Conservation (phyloP, 306 rosid genomes). For the Cucumis hystrix region DNA sequence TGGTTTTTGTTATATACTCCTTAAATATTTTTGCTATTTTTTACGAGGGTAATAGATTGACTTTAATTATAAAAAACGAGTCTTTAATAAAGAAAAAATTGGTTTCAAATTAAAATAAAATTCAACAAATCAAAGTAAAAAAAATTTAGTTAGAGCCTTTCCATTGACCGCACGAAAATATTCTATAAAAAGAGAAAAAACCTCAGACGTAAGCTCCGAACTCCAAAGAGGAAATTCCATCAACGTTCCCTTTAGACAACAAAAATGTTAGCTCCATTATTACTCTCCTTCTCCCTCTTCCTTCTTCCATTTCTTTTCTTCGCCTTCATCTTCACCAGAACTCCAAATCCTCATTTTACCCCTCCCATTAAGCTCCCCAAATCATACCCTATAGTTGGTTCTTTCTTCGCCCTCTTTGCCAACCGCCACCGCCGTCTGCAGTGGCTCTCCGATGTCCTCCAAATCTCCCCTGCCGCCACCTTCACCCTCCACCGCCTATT, state of each 20-base stretch:
- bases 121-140: too few relatives aligned
- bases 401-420: conserved; percentile 17
- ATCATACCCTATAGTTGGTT: conserved; percentile 47
- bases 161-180: too few relatives aligned
- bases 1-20: too few relatives aligned
- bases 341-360: neutral
- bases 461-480: conserved; percentile 34
- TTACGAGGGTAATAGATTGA: too few relatives aligned
- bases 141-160: too few relatives aligned
- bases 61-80: too few relatives aligned
- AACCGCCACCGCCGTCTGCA: conserved; percentile 28
- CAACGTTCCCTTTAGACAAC: neutral
- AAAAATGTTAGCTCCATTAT: neutral
- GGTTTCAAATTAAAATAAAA: too few relatives aligned
- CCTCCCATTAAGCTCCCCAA: conserved; percentile 21
- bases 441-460: conserved; percentile 51
- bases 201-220: neutral
- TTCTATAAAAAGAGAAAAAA: too few relatives aligned
- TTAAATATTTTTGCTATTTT: too few relatives aligned
- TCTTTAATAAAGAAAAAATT: too few relatives aligned
- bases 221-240: neutral
- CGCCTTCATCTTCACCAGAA: neutral
- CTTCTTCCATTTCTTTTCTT: conserved; percentile 13
- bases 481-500: conserved; percentile 30
- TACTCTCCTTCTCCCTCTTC: neutral